Conservation (phyloP, 352 stramenopile genomes). For the Globisporangium emineosum region DNA sequence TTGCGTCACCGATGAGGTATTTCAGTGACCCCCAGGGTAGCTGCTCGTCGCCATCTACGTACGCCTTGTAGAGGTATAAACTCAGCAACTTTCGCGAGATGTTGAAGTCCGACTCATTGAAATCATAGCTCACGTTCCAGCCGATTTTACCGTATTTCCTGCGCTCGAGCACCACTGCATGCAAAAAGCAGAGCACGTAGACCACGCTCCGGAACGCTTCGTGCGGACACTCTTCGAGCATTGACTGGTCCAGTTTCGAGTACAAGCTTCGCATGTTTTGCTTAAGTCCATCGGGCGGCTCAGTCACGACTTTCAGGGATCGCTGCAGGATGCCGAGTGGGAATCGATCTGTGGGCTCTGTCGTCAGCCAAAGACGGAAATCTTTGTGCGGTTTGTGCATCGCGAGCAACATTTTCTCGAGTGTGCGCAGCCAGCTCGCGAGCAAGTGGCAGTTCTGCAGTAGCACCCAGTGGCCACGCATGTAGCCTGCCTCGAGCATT, state of each 20-base stretch:
- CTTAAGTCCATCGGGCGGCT: constrained; percentile 94
- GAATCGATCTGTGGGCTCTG: constrained; percentile 94
- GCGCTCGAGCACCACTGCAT: constrained; percentile 94
- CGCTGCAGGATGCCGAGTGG: constrained; percentile 93
- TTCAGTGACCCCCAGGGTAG: constrained; percentile 93
- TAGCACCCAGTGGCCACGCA: constrained; percentile 88
- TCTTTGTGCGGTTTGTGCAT: constrained; percentile 93
- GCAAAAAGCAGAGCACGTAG: constrained; percentile 95
- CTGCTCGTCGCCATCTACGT: constrained; percentile 90
- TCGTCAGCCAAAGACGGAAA: constrained; percentile 95
- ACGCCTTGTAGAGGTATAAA: constrained; percentile 94
- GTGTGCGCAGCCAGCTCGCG: constrained; percentile 89
- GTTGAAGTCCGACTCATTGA: constrained; percentile 96
- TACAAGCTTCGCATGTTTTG: constrained; percentile 96
- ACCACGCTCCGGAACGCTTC: constrained; percentile 90
- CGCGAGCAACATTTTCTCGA: constrained; percentile 91
- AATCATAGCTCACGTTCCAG: constrained; percentile 97
- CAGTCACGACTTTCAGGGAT: constrained; percentile 95
- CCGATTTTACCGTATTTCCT: constrained; percentile 97
- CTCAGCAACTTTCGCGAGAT: constrained; percentile 90
- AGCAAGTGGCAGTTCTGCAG: constrained; percentile 96
- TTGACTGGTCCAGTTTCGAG: constrained; percentile 86
- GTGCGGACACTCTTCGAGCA: constrained; percentile 93
- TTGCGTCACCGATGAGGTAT: constrained; percentile 96
- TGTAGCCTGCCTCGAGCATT: constrained; percentile 90